Conservation (phyloP, 1,284 basidiomycete species). For the Marasmius oreades region DNA sequence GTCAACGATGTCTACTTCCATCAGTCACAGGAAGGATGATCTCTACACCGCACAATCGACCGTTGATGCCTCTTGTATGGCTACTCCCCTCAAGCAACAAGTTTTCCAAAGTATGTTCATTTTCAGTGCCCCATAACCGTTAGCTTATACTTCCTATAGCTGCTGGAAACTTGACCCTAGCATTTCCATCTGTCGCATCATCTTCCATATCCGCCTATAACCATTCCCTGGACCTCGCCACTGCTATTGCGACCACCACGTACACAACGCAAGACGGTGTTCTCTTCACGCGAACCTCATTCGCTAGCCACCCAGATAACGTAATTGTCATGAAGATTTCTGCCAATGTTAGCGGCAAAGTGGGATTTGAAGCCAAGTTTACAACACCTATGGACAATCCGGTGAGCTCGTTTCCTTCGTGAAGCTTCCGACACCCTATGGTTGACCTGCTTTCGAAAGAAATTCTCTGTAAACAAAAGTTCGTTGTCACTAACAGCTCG, state of each 20-base stretch:
- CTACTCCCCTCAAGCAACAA: conserved; percentile 14
- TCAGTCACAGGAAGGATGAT: conserved; percentile 12
- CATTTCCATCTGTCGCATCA: background rate
- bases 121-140: background rate
- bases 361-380: conserved; percentile 11
- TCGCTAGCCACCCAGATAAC: conserved; percentile 15
- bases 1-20: background rate
- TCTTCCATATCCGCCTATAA: conserved; percentile 9
- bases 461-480: conserved; percentile 3
- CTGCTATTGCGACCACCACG: conserved; percentile 14
- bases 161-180: conserved; percentile 14
- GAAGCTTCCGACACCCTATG: background rate
- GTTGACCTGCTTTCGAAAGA: background rate
- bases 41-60: conserved; percentile 10
- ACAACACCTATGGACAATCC: conserved; percentile 13
- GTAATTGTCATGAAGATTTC: conserved; percentile 13
- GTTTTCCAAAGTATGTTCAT: conserved; percentile 12
- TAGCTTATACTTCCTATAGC: conserved; percentile 1
- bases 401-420: background rate
- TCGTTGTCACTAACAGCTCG: conserved; percentile 7
- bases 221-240: conserved; percentile 13
- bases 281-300: conserved; percentile 13
- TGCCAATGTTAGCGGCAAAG: conserved; percentile 5
- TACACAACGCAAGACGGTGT: conserved; percentile 11
- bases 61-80: conserved; percentile 12